phyloP scores from a whole-genome alignment of 805 yeast genomes.

The Metschnikowia picachoensis region DNA sequence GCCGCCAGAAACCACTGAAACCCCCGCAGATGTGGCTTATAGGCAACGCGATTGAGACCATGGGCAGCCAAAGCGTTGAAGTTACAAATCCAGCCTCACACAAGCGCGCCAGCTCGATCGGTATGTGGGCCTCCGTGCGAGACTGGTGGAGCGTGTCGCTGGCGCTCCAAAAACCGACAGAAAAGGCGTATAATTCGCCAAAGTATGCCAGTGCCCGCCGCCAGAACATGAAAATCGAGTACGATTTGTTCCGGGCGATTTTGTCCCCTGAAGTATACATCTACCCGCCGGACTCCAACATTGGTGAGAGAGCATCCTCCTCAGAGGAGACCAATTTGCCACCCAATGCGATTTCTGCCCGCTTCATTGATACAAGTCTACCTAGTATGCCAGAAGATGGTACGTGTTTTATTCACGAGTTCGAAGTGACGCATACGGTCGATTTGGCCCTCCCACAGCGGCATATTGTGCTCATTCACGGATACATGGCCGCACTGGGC shows the following conservation, averaged over 20 bases:
- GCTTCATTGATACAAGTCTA: slow-evolving; percentile 28
- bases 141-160: slow-evolving; percentile 40
- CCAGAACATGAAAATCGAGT: slow-evolving; percentile 29
- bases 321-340: background rate
- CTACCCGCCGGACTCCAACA: slow-evolving; percentile 4
- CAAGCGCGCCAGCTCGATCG: slow-evolving; percentile 19
- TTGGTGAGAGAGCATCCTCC: background rate
- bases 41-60: slow-evolving; percentile 21
- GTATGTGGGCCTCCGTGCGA: slow-evolving; percentile 23
- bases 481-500: slow-evolving; percentile 45
- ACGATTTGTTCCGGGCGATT: slow-evolving; percentile 31
- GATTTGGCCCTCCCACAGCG: slow-evolving; percentile 8
- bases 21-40: slow-evolving; percentile 9
- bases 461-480: slow-evolving; percentile 36
- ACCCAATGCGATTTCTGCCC: slow-evolving; percentile 7
- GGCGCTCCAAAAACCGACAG: slow-evolving; percentile 19
- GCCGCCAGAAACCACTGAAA: background rate
- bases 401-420: slow-evolving; percentile 33
- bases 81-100: background rate
- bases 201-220: slow-evolving; percentile 19
- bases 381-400: slow-evolving; percentile 16
- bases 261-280: slow-evolving; percentile 29
- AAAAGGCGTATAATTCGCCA: slow-evolving; percentile 5
- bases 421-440: slow-evolving; percentile 26
- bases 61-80: slow-evolving; percentile 21